A percentile compares a stretch with the other conserved stretches of the same genome.
Evolutionary conservation across 192 early-diverging fungal species (phyloP).

Genomic region (Entophlyctis luteolus): DNA sequence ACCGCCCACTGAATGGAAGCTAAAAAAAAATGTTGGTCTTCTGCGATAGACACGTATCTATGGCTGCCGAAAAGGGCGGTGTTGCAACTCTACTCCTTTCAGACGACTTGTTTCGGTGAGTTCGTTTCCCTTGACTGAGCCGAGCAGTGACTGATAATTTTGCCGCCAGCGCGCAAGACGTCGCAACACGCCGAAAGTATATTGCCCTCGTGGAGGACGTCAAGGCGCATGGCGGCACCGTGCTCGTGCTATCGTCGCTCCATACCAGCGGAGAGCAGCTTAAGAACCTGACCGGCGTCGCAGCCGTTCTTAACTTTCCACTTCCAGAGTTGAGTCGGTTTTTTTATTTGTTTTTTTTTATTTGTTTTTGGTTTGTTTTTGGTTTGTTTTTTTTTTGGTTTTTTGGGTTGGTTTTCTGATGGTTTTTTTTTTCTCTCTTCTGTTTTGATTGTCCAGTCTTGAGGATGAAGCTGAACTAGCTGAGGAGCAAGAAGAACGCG

Average conservation of each 20-base stretch:
- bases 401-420: neutral
- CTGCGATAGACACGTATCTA: slow-evolving; percentile 67
- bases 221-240: slow-evolving; percentile 67
- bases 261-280: slow-evolving; percentile 96
- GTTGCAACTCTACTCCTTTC: slow-evolving; percentile 86
- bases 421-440: neutral
- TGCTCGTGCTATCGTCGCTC: slow-evolving; percentile 84
- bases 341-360: neutral
- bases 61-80: slow-evolving; percentile 80
- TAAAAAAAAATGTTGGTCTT: neutral
- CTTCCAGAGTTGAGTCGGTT: slow-evolving; percentile 55
- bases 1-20: neutral
- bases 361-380: neutral
- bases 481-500: slow-evolving; percentile 7
- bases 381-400: neutral
- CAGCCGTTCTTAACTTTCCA: slow-evolving; percentile 89
- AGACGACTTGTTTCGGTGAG: slow-evolving; percentile 82
- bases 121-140: neutral
- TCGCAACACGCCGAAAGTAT: slow-evolving; percentile 78
- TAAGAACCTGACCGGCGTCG: slow-evolving; percentile 89
- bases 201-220: slow-evolving; percentile 82
- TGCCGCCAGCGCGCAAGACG: slow-evolving; percentile 72
- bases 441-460: neutral
- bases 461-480: slow-evolving; percentile 22
- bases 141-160: neutral